Base-by-base conservation (phyloP, 73 alveolate genomes). In the Paramecium sonneborni region DNA sequence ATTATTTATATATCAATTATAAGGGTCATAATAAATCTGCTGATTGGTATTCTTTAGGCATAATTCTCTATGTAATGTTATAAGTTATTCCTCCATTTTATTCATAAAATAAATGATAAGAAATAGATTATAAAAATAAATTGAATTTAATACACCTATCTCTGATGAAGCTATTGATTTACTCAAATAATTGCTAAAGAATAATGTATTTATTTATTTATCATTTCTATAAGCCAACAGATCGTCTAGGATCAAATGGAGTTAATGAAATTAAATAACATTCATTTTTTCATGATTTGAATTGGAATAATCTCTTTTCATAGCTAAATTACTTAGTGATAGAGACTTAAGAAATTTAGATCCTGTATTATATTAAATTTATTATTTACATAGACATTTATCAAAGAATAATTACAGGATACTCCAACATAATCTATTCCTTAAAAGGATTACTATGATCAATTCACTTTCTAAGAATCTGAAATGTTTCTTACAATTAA, bases 231-330 rank as follows among this genome's bases (percentile, higher is more conserved):
- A 14, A 92, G 89, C 43, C 57, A 69, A 67, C 85, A 94, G 93
- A 95, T 10, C 85, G 97, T 58, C 68, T 93, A n/a, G 98, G 95
- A 48, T 38, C 41, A 23, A 41, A 62, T 11, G 95, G 89, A 15
- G 67, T 39, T 7, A 26, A 74, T 57, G 79, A 56, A 44, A 95
- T 97, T 1, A 96, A 96, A 88, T 44, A 15, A 11, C 98, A 96
- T 92, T 95, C 92, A 5, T 95, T 84, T 67, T 95, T 95, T 74
- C 24, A 79, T 8, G 86, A 28, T 20, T 18, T 96, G n/a, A 94
- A 96, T 76, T 96, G 96, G 96, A 93, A 96, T 52, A 68, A 94
- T 32, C 99, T 10, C 99, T 98, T 11, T 87, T 92, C 85, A 87
- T 57, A 30, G 97, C 97, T 0, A 94, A 85, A 74, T 12, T 93